Percentiles rank a stretch among this genome's conserved stretches.
Evolutionary conservation across 768 basidiomycete genomes (phyloP).

Genomic region (Rhodotorula diobovata): DNA sequence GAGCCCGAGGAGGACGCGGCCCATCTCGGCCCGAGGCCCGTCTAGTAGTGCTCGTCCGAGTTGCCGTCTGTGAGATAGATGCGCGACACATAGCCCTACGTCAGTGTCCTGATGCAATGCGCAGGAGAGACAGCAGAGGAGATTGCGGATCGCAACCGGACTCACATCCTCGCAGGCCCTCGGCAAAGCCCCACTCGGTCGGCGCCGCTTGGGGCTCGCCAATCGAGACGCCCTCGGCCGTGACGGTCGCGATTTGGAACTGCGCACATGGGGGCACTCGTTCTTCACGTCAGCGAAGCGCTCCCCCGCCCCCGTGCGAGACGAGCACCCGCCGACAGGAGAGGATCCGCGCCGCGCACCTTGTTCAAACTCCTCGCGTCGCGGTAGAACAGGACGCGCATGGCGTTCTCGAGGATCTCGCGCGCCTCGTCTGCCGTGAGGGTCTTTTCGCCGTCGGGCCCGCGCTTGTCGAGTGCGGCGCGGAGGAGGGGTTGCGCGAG

Average conservation of each 20-base stretch:
- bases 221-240: slow-evolving; percentile 67
- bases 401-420: slow-evolving; percentile 71
- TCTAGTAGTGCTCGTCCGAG: slow-evolving; percentile 37
- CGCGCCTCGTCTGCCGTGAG: slow-evolving; percentile 75
- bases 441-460: slow-evolving; percentile 38
- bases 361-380: slow-evolving; percentile 95
- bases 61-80: slow-evolving; percentile 27
- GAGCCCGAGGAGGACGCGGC: background rate
- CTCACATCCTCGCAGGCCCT: slow-evolving; percentile 67
- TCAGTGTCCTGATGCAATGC: background rate
- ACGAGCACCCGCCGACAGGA: background rate
- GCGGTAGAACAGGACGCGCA: slow-evolving; percentile 92
- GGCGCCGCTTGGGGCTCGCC: slow-evolving; percentile 70
- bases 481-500: slow-evolving; percentile 90
- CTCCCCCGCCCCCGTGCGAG: background rate
- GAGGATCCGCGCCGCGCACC: slow-evolving; percentile 51
- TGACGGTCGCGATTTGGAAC: slow-evolving; percentile 94
- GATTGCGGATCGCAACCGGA: too few species aligned
- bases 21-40: background rate
- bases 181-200: slow-evolving; percentile 88
- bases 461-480: slow-evolving; percentile 69
- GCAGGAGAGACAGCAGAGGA: background rate
- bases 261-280: slow-evolving; percentile 46
- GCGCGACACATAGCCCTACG: background rate
- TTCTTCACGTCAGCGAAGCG: too few species aligned